These are phyloP conservation scores for Penstemon newberryi DNA, from an alignment of 257 asterid genomes.

Conservation along the genomic window DNA sequence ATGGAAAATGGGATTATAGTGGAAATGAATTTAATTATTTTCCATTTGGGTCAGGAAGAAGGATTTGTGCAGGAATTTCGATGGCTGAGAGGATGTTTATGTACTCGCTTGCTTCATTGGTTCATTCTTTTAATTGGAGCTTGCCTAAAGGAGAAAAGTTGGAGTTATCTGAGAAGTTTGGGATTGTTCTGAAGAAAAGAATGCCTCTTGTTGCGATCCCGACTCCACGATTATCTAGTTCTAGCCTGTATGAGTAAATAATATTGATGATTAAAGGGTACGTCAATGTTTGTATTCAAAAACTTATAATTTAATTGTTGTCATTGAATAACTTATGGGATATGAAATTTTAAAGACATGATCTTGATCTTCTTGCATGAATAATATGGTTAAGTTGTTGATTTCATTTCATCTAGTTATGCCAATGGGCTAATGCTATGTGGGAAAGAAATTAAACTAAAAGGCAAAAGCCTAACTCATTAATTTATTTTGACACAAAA, in stretches of 20 bases:
- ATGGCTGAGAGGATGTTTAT: conserved; percentile 54
- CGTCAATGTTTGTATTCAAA: neutral
- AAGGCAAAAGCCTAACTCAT: too few relatives aligned
- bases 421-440: too few relatives aligned
- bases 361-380: too few relatives aligned
- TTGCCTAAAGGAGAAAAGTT: conserved; percentile 45
- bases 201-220: conserved; percentile 60
- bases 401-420: too few relatives aligned
- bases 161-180: conserved; percentile 65
- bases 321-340: neutral
- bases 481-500: too few relatives aligned
- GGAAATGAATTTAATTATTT: conserved; percentile 56
- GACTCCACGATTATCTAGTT: conserved; percentile 54
- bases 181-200: conserved; percentile 66
- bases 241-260: conserved; percentile 34
- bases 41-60: conserved; percentile 65
- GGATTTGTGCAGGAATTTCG: conserved; percentile 55
- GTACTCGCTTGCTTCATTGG: conserved; percentile 53
- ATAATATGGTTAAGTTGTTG: too few relatives aligned
- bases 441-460: too few relatives aligned
- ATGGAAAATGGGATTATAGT: conserved; percentile 41
- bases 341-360: neutral
- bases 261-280: neutral
- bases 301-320: neutral
- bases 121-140: conserved; percentile 79